Evolutionary conservation across 371 early-diverging fungal genomes (phyloP), one percentile per base, ranked within the genome.

Genomic region (Mortierella sp.): DNA sequence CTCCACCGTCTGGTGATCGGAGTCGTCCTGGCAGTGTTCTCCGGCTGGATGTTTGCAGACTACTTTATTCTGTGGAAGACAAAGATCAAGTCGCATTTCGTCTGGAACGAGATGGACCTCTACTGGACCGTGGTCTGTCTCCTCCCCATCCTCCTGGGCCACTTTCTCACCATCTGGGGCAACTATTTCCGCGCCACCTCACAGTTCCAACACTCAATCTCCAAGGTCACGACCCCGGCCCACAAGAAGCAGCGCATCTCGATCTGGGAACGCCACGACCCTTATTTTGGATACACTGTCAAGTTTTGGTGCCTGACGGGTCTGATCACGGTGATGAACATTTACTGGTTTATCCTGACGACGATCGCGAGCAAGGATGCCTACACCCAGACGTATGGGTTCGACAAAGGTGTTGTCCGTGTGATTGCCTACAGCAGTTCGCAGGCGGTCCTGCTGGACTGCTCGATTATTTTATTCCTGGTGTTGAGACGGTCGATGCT

Each of bases 161-260:
- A 80, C 64, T 76, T 80, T 34, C 26, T 80, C 65, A 80, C 81
- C 48, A 71, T 80, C 64, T 80, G 81, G 81, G 81, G 77, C 26
- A 76, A 80, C 68, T 80, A 80, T 64, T 80, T 80, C 58, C 81
- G 81, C 7, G 70, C 81, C 26, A 24, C 50, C 2, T 11, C 66
- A 2, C 68, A 68, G 52, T 80, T 76, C 64, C 66, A 80, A 26
- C 67, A 63, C 50, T 76, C 81, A n/a, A 76, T 80, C 53, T 53
- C 73, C 19, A 76, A 65, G 41, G 71, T 80, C 64, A 80, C 76
- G 5, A 80, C 72, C 8, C 69, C 76, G 0, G 58, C 65, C 29
- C 52, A 24, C 31, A 41, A 79, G 50, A 74, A 74, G 31, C 74
- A 79, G 29, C 66, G 53, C 1, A n/a, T 74, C 48, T 69, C 74